Conservation (phyloP, 2,329 filamentous ascomycete species). For the Penicillium sp. region DNA sequence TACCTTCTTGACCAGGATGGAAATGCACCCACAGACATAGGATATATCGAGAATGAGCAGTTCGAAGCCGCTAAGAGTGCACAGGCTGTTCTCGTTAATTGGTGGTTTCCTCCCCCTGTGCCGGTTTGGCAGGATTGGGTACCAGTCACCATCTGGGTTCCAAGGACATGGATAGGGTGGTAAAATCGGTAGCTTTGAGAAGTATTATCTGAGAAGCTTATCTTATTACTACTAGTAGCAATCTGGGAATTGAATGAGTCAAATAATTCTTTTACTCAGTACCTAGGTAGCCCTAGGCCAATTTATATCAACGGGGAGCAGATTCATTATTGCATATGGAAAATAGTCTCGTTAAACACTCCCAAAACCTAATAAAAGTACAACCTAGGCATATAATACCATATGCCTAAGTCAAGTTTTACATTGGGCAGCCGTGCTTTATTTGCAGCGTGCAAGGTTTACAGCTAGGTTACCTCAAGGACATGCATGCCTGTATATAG, state of each 20-base stretch:
- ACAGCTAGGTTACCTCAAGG: too few relatives aligned
- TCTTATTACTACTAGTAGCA: background rate
- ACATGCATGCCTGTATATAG: too few relatives aligned
- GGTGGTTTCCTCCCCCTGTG: background rate
- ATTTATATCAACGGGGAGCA: background rate
- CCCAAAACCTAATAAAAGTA: background rate
- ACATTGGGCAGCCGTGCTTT: background rate
- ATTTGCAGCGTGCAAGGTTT: background rate
- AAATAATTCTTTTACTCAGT: background rate
- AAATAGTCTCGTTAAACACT: background rate
- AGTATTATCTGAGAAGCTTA: background rate
- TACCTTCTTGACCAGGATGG: background rate
- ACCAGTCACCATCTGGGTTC: background rate
- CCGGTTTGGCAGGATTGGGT: background rate
- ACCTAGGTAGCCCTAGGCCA: background rate
- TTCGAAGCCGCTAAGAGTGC: background rate
- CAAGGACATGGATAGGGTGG: background rate
- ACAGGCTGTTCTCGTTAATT: background rate
- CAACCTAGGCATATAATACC: background rate
- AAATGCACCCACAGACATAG: background rate
- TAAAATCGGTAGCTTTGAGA: background rate
- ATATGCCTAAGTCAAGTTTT: background rate
- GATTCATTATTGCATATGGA: background rate
- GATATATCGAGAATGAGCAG: background rate
- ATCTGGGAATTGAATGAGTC: background rate